phyloP scores from a whole-genome alignment of 192 early-diverging fungal species.

The Paraglomus occultum region DNA sequence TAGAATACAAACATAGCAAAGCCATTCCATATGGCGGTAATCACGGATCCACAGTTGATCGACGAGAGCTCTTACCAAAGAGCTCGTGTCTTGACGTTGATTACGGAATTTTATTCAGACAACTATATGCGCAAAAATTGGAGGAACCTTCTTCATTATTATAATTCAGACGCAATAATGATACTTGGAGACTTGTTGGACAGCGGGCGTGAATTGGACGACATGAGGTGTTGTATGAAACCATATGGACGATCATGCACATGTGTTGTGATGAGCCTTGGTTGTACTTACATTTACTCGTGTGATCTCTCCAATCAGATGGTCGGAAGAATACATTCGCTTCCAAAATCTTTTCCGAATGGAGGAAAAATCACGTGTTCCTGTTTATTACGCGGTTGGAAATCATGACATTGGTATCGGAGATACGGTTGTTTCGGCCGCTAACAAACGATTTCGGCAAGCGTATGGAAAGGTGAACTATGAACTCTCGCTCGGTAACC shows the following conservation, averaged over 20 bases:
- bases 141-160: slow-evolving; percentile 48
- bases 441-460: slow-evolving; percentile 47
- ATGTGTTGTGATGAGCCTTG: slow-evolving; percentile 23
- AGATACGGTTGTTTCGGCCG: slow-evolving; percentile 44
- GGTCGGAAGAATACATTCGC: slow-evolving; percentile 52
- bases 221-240: slow-evolving; percentile 40
- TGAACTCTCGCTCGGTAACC: slow-evolving; percentile 49
- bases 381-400: slow-evolving; percentile 65
- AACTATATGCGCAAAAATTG: slow-evolving; percentile 85
- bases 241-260: slow-evolving; percentile 9
- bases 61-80: slow-evolving; percentile 85
- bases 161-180: slow-evolving; percentile 62
- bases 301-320: slow-evolving; percentile 35
- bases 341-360: slow-evolving; percentile 41
- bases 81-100: slow-evolving; percentile 53
- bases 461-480: slow-evolving; percentile 59
- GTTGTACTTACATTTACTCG: slow-evolving; percentile 25
- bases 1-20: slow-evolving; percentile 5
- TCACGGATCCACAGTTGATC: slow-evolving; percentile 93
- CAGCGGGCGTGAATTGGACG: slow-evolving; percentile 61
- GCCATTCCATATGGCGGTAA: slow-evolving; percentile 52
- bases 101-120: slow-evolving; percentile 81
- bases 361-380: slow-evolving; percentile 14
- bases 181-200: slow-evolving; percentile 90
- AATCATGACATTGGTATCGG: slow-evolving; percentile 95